Base-by-base conservation (phyloP, 2,329 filamentous ascomycete species). In the Neofusicoccum kwambonambiense region DNA sequence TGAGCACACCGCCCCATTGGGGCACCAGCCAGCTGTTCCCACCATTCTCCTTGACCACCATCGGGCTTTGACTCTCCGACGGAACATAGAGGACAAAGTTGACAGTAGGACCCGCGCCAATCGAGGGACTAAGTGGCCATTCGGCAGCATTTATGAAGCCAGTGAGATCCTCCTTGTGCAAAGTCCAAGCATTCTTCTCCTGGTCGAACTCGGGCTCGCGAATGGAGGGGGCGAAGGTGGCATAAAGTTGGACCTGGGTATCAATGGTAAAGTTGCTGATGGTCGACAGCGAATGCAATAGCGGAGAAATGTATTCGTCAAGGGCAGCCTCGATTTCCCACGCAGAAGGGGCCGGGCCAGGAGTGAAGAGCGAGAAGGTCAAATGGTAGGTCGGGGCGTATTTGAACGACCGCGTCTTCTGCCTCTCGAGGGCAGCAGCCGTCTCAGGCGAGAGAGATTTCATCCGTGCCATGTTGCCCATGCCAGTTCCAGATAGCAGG, bases 91-190 rank as follows among this genome's bases (percentile, higher is more conserved):
- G 84, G 64, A 98, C 89, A 75, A 99, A 98, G 78, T 99, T 98
- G 73, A 99, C 89, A 0, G 95, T 99, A 0, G 95, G 95, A 0
- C 94, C 94, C 17, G 87, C 88, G 47, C 93, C 95, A 69, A 99
- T 98, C 64, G 92, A 97, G 0, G 94, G 94, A 67, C 91, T 96
- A 2, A 99, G 80, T 0, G 95, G 95, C 95, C 95, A 99, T 79
- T 99, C 95, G 2, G 95, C 95, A 2, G 94, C 93, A 73, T 99
- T 99, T 77, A 99, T 93, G 73, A 99, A 99, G 1, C 91, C 93
- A 42, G 92, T 92, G 1, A 99, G 83, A 71, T 97, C 93, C 70
- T 96, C 90, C 74, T 92, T 93, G 71, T 86, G 88, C 41, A 99
- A 80, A 0, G 81, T 85, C 87, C 87, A 89, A 37, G 90, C 84